phyloP scores from a whole-genome alignment of 2,329 filamentous ascomycete genomes.

The Colletotrichum trifolii region DNA sequence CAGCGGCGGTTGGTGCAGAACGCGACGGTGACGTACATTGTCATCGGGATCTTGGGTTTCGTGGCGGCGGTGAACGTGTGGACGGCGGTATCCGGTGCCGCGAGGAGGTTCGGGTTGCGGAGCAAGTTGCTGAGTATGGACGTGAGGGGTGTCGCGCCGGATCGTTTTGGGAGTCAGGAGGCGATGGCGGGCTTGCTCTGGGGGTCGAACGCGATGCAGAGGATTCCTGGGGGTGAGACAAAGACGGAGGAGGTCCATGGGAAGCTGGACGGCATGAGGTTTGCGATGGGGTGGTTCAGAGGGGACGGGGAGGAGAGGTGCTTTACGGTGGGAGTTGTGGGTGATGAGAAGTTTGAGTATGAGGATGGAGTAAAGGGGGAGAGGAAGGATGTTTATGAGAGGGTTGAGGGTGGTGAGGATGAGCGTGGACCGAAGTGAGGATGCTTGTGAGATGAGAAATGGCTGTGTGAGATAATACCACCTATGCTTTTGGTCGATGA shows the following conservation, averaged over 20 bases:
- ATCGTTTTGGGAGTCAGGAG: background rate
- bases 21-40: background rate
- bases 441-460: too few relatives aligned
- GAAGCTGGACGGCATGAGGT: background rate
- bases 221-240: background rate
- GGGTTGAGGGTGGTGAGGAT: background rate
- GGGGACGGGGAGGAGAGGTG: background rate
- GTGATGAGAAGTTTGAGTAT: background rate
- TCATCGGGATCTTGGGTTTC: slow-evolving; percentile 5
- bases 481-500: too few relatives aligned
- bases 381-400: background rate
- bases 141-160: slow-evolving; percentile 19
- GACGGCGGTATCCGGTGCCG: background rate
- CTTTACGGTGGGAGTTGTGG: slow-evolving; percentile 13
- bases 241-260: background rate
- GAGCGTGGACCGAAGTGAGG: too few relatives aligned
- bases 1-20: slow-evolving; percentile 15
- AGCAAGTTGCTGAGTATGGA: slow-evolving; percentile 4
- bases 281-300: slow-evolving; percentile 15
- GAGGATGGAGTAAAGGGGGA: background rate
- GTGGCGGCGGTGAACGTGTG: background rate
- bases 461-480: too few relatives aligned
- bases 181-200: slow-evolving; percentile 1
- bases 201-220: slow-evolving; percentile 1
- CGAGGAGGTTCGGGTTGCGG: background rate